Percentiles rank a stretch among this genome's conserved stretches.
Conservation (phyloP, 176 grass and related monocot genomes). For the Musa acuminata region DNA sequence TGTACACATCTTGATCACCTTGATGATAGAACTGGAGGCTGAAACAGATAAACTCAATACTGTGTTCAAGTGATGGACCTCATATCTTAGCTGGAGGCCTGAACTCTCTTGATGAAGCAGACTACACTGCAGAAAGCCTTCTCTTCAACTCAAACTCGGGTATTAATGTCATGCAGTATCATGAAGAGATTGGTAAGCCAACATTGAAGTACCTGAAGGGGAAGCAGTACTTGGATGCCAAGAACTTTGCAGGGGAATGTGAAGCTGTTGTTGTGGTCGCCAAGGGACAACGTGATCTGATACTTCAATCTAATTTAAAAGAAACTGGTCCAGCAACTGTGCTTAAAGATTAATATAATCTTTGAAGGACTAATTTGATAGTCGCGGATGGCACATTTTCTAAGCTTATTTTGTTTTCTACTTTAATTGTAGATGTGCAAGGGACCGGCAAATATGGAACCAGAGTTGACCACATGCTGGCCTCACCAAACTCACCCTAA, state of each 20-base stretch:
- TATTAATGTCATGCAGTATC: slow-evolving; percentile 37
- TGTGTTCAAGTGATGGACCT: slow-evolving; percentile 42
- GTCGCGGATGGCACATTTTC: not conserved
- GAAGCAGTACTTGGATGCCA: slow-evolving; percentile 75
- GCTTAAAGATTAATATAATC: too few species aligned
- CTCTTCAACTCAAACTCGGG: too few species aligned
- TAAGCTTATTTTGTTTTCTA: not conserved
- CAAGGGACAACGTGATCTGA: slow-evolving; percentile 71
- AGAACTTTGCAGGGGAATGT: slow-evolving; percentile 84
- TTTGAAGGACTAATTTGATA: too few species aligned
- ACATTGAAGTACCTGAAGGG: slow-evolving; percentile 83
- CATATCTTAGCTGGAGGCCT: slow-evolving; percentile 88
- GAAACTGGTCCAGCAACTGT: too few species aligned
- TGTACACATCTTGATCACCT: slow-evolving; percentile 99
- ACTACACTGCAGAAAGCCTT: slow-evolving; percentile 60
- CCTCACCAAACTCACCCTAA: not conserved
- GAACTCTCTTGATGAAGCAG: slow-evolving; percentile 79
- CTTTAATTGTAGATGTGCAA: not conserved
- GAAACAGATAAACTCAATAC: slow-evolving; percentile 83
- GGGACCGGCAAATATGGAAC: slow-evolving; percentile 97
- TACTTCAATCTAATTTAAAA: too few species aligned
- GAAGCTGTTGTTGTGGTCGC: slow-evolving; percentile 89
- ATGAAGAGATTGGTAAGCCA: slow-evolving; percentile 95
- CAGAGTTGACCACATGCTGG: slow-evolving; percentile 67
- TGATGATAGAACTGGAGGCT: slow-evolving; percentile 72